Evolutionary conservation across 306 rosid species (phyloP), one percentile per base, ranked within the genome.

Genomic region (Hippophae tibetana): DNA sequence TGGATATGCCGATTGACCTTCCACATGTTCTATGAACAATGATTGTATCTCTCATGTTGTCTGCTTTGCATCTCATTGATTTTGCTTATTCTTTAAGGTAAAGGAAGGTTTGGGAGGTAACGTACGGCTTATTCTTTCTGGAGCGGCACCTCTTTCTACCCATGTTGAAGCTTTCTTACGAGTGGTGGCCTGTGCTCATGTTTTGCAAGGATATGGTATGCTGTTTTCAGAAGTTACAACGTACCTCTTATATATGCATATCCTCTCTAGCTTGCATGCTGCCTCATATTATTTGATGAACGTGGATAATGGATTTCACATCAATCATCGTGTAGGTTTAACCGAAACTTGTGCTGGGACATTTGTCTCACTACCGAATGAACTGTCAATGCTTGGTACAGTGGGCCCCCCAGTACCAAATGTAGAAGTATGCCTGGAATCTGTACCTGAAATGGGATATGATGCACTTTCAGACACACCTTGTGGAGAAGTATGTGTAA

Each of bases 391-490:
- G 99, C 84, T 92, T 57, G 95, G 96, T 56, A 85, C 99, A 0
- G 99, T 92, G 63, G 99, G 99, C 42, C 99, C 99, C 69, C 99
- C 99, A 8, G 88, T 92, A 43, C 99, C 99, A 43, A 88, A 92
- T 69, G 93, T 92, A 59, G 96, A 92, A 40, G 88, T 76, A 8
- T 77, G 97, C 62, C 85, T 92, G 45, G 95, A 92, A 79, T 92
- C 99, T 44, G 95, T 92, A 60, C 99, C 97, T 25, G 95, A 92
- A 57, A 84, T 92, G 99, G 99, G 97, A 60, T 92, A 92, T 3
- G 85, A 88, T 70, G 87, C 99, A 48, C 79, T 82, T 63, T 71
- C 82, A 6, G 76, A 70, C 60, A 84, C 81, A 52, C 88, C 99
- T 3, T 84, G 90, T 45, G 96, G 99, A 63, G 99, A 92, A 76